Evolutionary conservation across 768 basidiomycete species (phyloP).

Genomic region (Solioccasus polychromus): DNA sequence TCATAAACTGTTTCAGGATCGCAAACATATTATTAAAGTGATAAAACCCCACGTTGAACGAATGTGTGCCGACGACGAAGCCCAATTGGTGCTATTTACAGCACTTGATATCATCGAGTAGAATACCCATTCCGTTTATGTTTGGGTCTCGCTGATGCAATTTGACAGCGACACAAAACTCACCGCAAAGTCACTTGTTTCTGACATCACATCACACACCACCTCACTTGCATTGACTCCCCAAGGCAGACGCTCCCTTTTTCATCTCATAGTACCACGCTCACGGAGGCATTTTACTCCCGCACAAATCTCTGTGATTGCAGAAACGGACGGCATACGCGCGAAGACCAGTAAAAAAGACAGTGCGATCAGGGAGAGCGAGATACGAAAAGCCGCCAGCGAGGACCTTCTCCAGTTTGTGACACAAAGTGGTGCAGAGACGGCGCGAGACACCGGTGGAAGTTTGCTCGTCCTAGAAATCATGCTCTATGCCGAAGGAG

Average conservation of each 20-base stretch:
- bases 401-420: conserved; percentile 72
- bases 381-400: conserved; percentile 73
- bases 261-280: conserved; percentile 82
- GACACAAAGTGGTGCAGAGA: conserved; percentile 52
- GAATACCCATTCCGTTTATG: conserved; percentile 18
- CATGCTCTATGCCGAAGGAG: conserved; percentile 83
- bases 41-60: conserved; percentile 88
- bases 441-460: conserved; percentile 75
- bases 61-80: conserved; percentile 87
- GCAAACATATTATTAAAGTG: conserved; percentile 87
- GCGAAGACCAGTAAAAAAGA: conserved; percentile 86
- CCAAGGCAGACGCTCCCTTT: conserved; percentile 78
- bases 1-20: conserved; percentile 49
- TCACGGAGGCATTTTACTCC: conserved; percentile 87
- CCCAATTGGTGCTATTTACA: conserved; percentile 86
- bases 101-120: conserved; percentile 90
- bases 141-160: background rate
- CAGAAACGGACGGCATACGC: conserved; percentile 68
- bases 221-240: conserved; percentile 55
- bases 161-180: conserved; percentile 82
- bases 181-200: conserved; percentile 72
- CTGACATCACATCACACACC: conserved; percentile 60
- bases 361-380: conserved; percentile 53
- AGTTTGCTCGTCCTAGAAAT: conserved; percentile 77
- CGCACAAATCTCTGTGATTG: conserved; percentile 64